Base-by-base conservation (phyloP, 345 rosid genomes). In the Eucalyptus brandiana region DNA sequence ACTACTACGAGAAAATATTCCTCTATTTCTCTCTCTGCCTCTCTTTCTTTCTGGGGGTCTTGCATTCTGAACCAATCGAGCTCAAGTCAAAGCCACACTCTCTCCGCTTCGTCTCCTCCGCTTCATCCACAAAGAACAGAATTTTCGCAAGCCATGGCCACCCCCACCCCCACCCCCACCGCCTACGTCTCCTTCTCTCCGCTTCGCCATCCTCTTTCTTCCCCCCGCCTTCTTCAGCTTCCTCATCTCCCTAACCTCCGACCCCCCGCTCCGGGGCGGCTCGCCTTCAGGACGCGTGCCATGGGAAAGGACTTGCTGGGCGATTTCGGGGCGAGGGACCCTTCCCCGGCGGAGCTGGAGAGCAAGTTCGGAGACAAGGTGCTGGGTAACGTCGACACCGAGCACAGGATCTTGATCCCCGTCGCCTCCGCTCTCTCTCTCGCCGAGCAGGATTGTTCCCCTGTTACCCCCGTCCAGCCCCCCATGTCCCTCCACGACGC, bases 371-470 rank as follows among this genome's bases (percentile, higher is more conserved):
- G 87, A 9, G 99, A 97, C 21, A 98, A 93, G 92, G 99, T 98
- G 60, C 87, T 95, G 89, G 99, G 99, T 2, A 87, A 90, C 65
- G 90, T 87, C 88, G 89, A 93, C 92, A 96, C 97, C 24, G 99
- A 98, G 89, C 98, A 96, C 87, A 98, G 94, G 93, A 96, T 96
- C 89, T 92, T 98, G n/a, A 98, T 98, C 48, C 99, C 98, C 32
- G 93, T 89, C 42, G 81, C 94, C 40, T 94, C 98, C 28, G 96
- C 96, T 65, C 90, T 98, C 24, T 97, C 99, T 24, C 99, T 98
- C 86, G 88, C 98, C 4, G 92, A 94, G 90, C 97, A 91, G 54
- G 90, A 94, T 2, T 94, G 95, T 88, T 91, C 97, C 45, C 95
- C 96, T 88, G 90, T 95, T 80, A 94, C 99, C 47, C 94, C 95